phyloP scores from a whole-genome alignment of 139 green algal genomes.

The Protoeuglena noctilucae region DNA sequence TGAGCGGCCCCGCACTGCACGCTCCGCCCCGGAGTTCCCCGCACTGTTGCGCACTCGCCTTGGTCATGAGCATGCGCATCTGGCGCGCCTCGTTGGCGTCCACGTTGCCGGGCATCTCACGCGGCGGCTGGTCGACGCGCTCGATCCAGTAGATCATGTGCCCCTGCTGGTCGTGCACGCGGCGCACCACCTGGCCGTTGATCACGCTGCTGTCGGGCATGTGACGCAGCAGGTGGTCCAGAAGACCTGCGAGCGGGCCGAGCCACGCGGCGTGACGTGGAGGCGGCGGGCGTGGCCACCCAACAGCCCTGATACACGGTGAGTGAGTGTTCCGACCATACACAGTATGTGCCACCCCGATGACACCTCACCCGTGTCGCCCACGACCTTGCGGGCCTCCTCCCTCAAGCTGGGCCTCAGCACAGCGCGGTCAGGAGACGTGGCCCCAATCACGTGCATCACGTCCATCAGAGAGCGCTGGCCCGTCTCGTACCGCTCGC shows the following conservation, averaged over 20 bases:
- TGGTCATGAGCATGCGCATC: neutral
- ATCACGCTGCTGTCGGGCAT: constrained; percentile 26
- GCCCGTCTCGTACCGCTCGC: constrained; percentile 23
- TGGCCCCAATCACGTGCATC: constrained; percentile 15
- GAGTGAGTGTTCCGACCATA: no score
- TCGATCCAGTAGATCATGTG: constrained; percentile 48
- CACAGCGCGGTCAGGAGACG: constrained; percentile 15
- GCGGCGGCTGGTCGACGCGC: neutral
- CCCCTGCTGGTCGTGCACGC: constrained; percentile 34
- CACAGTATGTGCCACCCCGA: neutral
- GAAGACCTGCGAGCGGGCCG: constrained; percentile 24
- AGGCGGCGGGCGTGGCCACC: neutral
- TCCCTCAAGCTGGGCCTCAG: constrained; percentile 30
- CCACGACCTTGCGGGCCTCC: constrained; percentile 31
- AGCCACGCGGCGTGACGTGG: no score
- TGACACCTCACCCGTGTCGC: constrained; percentile 18
- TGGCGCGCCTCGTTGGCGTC: neutral
- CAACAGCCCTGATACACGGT: neutral
- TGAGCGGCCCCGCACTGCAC: neutral
- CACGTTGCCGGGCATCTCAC: neutral
- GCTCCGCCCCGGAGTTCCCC: neutral
- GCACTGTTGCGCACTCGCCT: neutral
- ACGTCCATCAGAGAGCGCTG: constrained; percentile 29
- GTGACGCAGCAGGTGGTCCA: constrained; percentile 51
- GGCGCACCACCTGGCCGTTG: constrained; percentile 19